Evolutionary conservation across 164 flowering plant species (phyloP).

Genomic region (Magnolia kwangsiensis): DNA sequence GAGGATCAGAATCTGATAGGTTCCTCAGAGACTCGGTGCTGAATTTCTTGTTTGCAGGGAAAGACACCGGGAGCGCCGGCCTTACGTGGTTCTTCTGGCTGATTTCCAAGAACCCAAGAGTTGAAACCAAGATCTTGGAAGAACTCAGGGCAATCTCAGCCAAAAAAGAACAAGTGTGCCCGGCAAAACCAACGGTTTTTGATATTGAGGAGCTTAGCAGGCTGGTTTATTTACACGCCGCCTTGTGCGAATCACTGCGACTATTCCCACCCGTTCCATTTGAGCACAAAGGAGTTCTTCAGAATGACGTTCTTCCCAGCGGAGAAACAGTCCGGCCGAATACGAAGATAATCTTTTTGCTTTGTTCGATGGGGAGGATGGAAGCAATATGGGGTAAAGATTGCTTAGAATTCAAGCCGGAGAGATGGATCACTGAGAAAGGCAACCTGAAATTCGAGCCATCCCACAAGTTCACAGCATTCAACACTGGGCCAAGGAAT

Average conservation of each 20-base stretch:
- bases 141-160: neutral
- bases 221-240: slow-evolving; percentile 35
- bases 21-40: slow-evolving; percentile 13
- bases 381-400: slow-evolving; percentile 39
- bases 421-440: slow-evolving; percentile 44
- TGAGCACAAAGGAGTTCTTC: slow-evolving; percentile 20
- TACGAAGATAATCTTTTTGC: slow-evolving; percentile 18
- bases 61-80: slow-evolving; percentile 8
- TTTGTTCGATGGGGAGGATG: slow-evolving; percentile 35
- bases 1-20: neutral
- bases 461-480: slow-evolving; percentile 9
- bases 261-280: slow-evolving; percentile 35
- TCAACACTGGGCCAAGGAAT: slow-evolving; percentile 40
- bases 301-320: slow-evolving; percentile 25
- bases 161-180: neutral
- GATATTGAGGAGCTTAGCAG: slow-evolving; percentile 18
- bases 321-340: slow-evolving; percentile 22
- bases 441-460: slow-evolving; percentile 19
- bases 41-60: slow-evolving; percentile 13
- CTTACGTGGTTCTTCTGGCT: slow-evolving; percentile 24
- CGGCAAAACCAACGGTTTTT: neutral
- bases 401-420: slow-evolving; percentile 39
- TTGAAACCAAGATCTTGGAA: neutral
- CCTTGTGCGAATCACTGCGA: slow-evolving; percentile 35
- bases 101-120: slow-evolving; percentile 1